Percentiles rank a stretch among this genome's conserved stretches.
Evolutionary conservation across 2,329 filamentous ascomycete species (phyloP).

Genomic region (Xylariomycetidae sp.): DNA sequence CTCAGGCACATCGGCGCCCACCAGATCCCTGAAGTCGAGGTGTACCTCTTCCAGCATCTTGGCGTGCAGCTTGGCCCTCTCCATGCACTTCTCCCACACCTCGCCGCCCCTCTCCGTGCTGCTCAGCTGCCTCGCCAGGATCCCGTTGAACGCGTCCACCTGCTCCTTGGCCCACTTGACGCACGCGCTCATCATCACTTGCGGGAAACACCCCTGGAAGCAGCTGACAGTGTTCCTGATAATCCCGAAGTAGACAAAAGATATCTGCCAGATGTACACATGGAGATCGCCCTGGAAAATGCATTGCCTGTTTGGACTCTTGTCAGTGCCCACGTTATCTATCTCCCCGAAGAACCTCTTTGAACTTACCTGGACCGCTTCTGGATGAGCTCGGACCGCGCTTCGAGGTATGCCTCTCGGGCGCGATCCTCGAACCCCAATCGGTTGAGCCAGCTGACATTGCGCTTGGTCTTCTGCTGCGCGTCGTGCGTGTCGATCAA

Average conservation of each 20-base stretch:
- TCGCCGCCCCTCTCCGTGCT: constrained; percentile 73
- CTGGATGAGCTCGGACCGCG: constrained; percentile 72
- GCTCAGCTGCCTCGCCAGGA: constrained; percentile 79
- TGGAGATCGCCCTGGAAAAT: constrained; percentile 92
- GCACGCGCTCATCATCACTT: constrained; percentile 84
- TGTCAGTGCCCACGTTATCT: constrained; percentile 18
- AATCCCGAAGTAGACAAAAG: constrained; percentile 91
- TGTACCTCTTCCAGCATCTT: constrained; percentile 78
- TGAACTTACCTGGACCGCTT: constrained; percentile 73
- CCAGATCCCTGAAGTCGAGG: constrained; percentile 80
- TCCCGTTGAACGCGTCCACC: constrained; percentile 82
- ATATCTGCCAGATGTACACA: constrained; percentile 90
- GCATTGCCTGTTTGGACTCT: constrained; percentile 61
- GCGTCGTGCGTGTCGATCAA: constrained; percentile 75
- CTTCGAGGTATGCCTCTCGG: constrained; percentile 78
- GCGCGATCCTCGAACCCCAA: constrained; percentile 89
- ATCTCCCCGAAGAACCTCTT: no score
- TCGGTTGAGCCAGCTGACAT: constrained; percentile 78
- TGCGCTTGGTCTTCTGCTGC: constrained; percentile 70
- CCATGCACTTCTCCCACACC: constrained; percentile 79
- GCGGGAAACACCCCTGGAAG: constrained; percentile 82
- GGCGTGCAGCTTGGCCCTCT: constrained; percentile 75
- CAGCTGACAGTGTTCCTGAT: constrained; percentile 90
- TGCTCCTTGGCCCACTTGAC: constrained; percentile 98
- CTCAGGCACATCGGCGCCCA: constrained; percentile 54